These are phyloP conservation scores for Ophiocordyceps camponoti-saundersi DNA, from an alignment of 2,329 filamentous ascomycete genomes.

Conservation along the genomic window DNA sequence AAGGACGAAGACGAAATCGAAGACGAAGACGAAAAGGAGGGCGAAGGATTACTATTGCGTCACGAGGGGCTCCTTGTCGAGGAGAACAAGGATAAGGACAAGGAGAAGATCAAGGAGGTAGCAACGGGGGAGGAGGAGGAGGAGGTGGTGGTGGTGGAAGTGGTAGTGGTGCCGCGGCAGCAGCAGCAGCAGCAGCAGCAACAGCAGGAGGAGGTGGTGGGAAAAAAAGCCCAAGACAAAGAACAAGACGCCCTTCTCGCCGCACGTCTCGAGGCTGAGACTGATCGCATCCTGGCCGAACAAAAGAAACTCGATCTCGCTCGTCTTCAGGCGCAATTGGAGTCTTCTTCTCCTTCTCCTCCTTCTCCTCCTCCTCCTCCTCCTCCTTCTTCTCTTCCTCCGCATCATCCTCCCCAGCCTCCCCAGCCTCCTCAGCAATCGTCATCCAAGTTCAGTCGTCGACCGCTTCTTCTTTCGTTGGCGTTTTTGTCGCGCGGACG, in stretches of 20 bases:
- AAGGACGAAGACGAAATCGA: neutral
- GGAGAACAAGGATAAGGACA: constrained; percentile 1
- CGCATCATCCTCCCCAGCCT: neutral
- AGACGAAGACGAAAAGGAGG: constrained; percentile 1
- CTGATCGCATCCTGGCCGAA: constrained; percentile 28
- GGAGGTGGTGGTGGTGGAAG: neutral
- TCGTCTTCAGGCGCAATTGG: constrained; percentile 25
- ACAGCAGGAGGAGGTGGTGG: too few species aligned
- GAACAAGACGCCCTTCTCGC: constrained; percentile 14
- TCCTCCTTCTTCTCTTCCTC: neutral
- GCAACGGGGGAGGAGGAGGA: neutral
- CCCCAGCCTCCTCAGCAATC: neutral
- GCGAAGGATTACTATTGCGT: neutral
- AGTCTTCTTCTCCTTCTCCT: neutral
- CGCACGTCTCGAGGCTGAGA: constrained; percentile 28
- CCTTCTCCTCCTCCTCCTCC: constrained; percentile 9
- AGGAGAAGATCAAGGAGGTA: neutral
- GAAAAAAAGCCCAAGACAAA: neutral
- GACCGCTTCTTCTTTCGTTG: constrained; percentile 29
- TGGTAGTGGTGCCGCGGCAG: neutral
- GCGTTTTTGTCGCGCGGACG: constrained; percentile 24
- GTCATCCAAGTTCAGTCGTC: constrained; percentile 10
- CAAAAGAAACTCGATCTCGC: constrained; percentile 31
- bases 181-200: too few species aligned
- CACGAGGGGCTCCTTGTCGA: neutral